Evolutionary conservation across 306 rosid species (phyloP), one percentile per base, ranked within the genome.

Genomic region (Trifolium repens): DNA sequence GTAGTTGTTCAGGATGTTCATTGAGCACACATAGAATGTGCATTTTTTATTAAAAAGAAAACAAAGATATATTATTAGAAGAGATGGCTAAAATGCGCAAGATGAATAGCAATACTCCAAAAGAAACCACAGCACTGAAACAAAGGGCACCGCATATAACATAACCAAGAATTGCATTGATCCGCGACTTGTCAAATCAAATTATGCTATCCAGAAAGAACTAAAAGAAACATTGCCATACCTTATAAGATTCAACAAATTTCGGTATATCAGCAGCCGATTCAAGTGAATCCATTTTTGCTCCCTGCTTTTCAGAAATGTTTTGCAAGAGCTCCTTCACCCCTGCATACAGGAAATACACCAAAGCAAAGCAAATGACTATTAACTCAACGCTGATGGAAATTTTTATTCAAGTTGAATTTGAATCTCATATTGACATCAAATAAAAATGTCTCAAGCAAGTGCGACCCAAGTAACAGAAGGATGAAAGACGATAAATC

Each of bases 271-370:
- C 96, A 81, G 87, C 87, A 50, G 91, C 82, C 12, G 98, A 94
- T 81, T 94, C 93, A 50, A 80, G 81, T 54, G 94, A 89, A 81
- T 86, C 81, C 98, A 94, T 94, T 80, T 61, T 69, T 80, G 80
- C 86, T 72, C 98, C 98, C 73, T 91, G 98, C 87, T 92, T 94
- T 85, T 90, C 97, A 5, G 98, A 94, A 78, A 94, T 81, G 77
- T 72, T 89, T 83, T 89, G 91, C 85, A 91, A 79, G 47, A 94
- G 85, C 66, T 94, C 97, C 88, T 94, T 94, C 46, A 88, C 96
- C 86, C 97, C 98, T 94, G 82, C 79, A 61, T 50, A 65, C 40
- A 65, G 78, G 57, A 74, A 39, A 67, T 78, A 22, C 58, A 16
- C 73, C 78, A 76, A 69, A 54, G 67, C 43, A 70, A 81, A 55